These are phyloP conservation scores for Fraxinus greggii DNA, from an alignment of 305 asterid genomes.

Conservation along the genomic window DNA sequence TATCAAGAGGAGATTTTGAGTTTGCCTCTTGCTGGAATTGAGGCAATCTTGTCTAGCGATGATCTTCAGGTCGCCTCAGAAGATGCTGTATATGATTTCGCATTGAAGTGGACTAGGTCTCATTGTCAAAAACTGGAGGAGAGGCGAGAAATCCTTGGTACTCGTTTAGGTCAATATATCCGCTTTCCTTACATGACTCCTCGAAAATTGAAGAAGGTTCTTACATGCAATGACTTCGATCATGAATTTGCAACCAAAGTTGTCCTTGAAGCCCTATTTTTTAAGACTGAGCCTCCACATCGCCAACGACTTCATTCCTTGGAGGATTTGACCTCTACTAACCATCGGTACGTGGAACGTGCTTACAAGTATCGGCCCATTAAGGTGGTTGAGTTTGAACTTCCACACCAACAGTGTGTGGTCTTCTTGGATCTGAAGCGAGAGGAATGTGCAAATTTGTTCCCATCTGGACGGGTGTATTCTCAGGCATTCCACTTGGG, in stretches of 20 bases:
- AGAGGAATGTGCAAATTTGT: conserved; percentile 65
- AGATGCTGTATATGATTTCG: conserved; percentile 4
- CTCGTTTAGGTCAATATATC: conserved; percentile 63
- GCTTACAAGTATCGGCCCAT: conserved; percentile 87
- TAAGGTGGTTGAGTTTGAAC: conserved; percentile 78
- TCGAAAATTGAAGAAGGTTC: conserved; percentile 78
- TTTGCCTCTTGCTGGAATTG: conserved; percentile 71
- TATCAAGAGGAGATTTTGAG: conserved; percentile 83
- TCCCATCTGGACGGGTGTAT: conserved; percentile 79
- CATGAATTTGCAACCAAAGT: conserved; percentile 66
- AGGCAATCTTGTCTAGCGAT: too few species aligned
- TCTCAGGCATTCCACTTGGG: conserved; percentile 94
- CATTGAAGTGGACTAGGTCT: conserved; percentile 71
- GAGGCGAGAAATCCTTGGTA: conserved; percentile 65
- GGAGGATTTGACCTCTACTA: conserved; percentile 53
- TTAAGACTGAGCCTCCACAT: conserved; percentile 86
- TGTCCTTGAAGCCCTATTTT: conserved; percentile 82
- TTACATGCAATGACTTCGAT: conserved; percentile 77
- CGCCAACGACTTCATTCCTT: conserved; percentile 65
- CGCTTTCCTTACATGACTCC: conserved; percentile 89
- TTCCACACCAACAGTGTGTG: conserved; percentile 83
- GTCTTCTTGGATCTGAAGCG: conserved; percentile 85
- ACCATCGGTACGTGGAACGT: conserved; percentile 73
- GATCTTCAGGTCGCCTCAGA: too few species aligned
- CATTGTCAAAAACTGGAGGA: conserved; percentile 71